Base-by-base conservation (phyloP, 2,329 filamentous ascomycete genomes). In the Fusarium euwallaceae region DNA sequence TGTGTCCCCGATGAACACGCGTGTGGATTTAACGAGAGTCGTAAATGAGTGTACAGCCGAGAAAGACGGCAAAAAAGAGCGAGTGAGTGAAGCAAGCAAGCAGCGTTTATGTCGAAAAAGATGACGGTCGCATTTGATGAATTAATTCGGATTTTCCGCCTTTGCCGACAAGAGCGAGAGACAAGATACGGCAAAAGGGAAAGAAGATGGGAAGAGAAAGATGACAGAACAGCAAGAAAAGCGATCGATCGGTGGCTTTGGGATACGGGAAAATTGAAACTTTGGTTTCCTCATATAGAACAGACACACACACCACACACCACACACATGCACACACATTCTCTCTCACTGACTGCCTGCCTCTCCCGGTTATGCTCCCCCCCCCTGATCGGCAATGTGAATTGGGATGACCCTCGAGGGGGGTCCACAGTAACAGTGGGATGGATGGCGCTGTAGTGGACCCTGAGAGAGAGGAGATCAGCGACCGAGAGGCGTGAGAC, bases 321-420 rank as follows among this genome's bases (percentile, higher is more conserved):
- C 34, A 34, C 59, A 43, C 59, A 20, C 48, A 45, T 36, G 34
- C 55, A 16, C 20, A 24, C 27, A 17, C 45, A 27, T 8, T 8
- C 12, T 22, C 48, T 11, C 48, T 53, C 48, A n/a, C 48, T 32
- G 14, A 48, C 14, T 51, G 14, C 43, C 43, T 53, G 24, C 48
- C 48, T 53, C 48, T 53, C 24, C 51, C 27, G 27, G 51, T 39
- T 60, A n/a, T 29, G 14, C 24, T 29, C 10, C 24, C 37, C 39
- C 39, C 56, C 59, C 59, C 59, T 61, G 59, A 61, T 61, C 59
- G 59, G 59, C 59, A 61, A 43, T 61, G 59, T 29, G 59, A 61
- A 61, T 61, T 45, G 29, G 59, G 59, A 61, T 48, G n/a, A 61
- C 59, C 59, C 39, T 61, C 59, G 39, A 61, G 39, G 59, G 37